Percentiles rank a stretch among this genome's conserved stretches.
These are phyloP conservation scores for Clavariopsis aquatica DNA, from an alignment of 495 filamentous ascomycete species.

Conservation along the genomic window DNA sequence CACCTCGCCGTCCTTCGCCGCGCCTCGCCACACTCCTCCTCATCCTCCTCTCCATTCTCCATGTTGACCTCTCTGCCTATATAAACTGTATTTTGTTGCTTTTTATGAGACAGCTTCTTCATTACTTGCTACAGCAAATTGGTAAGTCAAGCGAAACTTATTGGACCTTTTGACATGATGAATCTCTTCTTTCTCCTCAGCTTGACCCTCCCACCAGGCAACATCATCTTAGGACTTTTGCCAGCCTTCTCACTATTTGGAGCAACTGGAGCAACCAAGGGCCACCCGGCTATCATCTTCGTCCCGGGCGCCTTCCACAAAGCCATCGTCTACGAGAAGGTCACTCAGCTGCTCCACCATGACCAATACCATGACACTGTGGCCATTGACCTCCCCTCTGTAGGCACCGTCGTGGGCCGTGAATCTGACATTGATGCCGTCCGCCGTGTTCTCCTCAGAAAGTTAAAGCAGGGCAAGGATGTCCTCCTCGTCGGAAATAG, in stretches of 20 bases:
- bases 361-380: not conserved
- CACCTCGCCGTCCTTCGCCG: too few relatives aligned
- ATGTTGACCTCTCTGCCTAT: too few relatives aligned
- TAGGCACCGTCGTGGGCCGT: not conserved
- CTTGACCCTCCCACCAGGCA: not conserved
- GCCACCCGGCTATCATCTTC: not conserved
- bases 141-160: too few relatives aligned
- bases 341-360: slow-evolving; percentile 7
- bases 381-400: slow-evolving; percentile 14
- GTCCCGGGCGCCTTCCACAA: slow-evolving; percentile 7
- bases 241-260: not conserved
- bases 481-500: slow-evolving; percentile 27
- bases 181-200: not conserved
- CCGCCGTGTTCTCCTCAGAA: not conserved
- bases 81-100: too few relatives aligned
- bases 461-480: slow-evolving; percentile 13
- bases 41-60: too few relatives aligned
- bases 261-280: not conserved
- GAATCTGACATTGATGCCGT: slow-evolving; percentile 11
- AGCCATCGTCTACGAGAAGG: slow-evolving; percentile 3
- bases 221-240: not conserved
- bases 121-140: too few relatives aligned
- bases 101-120: not conserved
- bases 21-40: too few relatives aligned
- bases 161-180: too few relatives aligned